Evolutionary conservation across 2,329 filamentous ascomycete genomes (phyloP).

Genomic region (Claviceps sp.): DNA sequence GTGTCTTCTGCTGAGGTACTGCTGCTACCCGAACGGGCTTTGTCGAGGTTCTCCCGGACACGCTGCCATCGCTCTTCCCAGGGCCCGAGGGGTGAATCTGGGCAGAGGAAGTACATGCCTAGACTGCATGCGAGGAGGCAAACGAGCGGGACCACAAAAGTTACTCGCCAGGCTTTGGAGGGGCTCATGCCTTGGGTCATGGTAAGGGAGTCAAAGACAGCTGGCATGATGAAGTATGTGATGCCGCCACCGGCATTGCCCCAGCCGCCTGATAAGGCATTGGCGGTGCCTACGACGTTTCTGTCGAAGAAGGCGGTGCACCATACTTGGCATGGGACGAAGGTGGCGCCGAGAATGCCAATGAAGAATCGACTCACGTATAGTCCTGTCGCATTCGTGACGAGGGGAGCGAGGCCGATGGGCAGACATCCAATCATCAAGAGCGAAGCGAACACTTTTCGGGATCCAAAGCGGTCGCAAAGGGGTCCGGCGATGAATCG

Average conservation of each 20-base stretch:
- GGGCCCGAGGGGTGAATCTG: slow-evolving; percentile 70
- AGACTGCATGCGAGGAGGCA: slow-evolving; percentile 54
- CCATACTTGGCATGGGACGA: slow-evolving; percentile 86
- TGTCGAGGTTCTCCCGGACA: slow-evolving; percentile 37
- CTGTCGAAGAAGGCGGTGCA: slow-evolving; percentile 89
- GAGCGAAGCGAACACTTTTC: slow-evolving; percentile 63
- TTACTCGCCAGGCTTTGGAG: slow-evolving; percentile 68
- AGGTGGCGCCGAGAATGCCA: slow-evolving; percentile 63
- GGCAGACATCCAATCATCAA: slow-evolving; percentile 71
- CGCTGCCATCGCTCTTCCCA: slow-evolving; percentile 61
- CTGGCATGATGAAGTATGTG: slow-evolving; percentile 89
- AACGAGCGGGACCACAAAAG: slow-evolving; percentile 74
- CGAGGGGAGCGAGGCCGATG: slow-evolving; percentile 67
- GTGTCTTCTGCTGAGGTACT: slow-evolving; percentile 34
- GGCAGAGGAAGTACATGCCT: slow-evolving; percentile 58
- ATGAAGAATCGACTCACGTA: slow-evolving; percentile 67
- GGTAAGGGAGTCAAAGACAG: slow-evolving; percentile 68
- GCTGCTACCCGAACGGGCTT: slow-evolving; percentile 24
- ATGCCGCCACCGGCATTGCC: slow-evolving; percentile 83
- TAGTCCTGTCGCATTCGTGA: slow-evolving; percentile 49
- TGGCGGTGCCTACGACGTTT: slow-evolving; percentile 79
- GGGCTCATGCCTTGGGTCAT: slow-evolving; percentile 41
- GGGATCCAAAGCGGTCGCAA: slow-evolving; percentile 77
- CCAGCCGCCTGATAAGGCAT: slow-evolving; percentile 71
- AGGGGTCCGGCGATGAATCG: slow-evolving; percentile 66